phyloP scores from a whole-genome alignment of 495 filamentous ascomycete species.

The Podospora pseudocomata region DNA sequence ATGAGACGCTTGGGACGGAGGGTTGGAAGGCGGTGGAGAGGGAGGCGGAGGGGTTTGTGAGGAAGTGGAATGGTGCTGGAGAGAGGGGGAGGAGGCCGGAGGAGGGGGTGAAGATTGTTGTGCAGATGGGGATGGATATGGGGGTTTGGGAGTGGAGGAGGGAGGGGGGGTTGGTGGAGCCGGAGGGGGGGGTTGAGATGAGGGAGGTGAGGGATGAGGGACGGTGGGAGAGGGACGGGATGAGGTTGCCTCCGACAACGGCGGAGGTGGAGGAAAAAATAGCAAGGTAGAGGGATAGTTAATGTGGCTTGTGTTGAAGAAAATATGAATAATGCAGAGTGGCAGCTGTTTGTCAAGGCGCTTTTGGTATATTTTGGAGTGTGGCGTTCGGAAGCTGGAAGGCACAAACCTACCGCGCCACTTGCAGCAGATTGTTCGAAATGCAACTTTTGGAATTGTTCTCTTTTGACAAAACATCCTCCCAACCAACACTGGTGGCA shows the following conservation, averaged over 20 bases:
- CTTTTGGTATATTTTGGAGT: no score
- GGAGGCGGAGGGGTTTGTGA: not conserved
- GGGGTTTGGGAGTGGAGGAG: not conserved
- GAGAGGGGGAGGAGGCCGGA: not conserved
- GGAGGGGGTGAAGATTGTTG: not conserved
- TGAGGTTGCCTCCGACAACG: not conserved
- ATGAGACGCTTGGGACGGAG: not conserved
- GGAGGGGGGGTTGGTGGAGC: not conserved
- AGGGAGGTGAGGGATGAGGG: not conserved
- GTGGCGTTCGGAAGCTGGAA: no score
- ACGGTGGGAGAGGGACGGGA: not conserved
- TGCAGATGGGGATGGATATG: not conserved
- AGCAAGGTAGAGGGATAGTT: not conserved
- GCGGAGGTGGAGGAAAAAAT: not conserved
- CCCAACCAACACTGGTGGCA: no score
- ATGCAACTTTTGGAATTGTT: no score
- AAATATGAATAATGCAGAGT: no score
- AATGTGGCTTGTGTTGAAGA: no score
- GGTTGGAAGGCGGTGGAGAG: not conserved
- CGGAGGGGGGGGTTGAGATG: not conserved
- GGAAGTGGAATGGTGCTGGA: not conserved
- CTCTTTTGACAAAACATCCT: no score
- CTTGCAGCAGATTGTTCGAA: no score
- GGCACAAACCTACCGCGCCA: no score
- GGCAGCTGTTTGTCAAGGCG: no score